phyloP scores from a whole-genome alignment of 2,329 filamentous ascomycete genomes.

The Trichoderma semiorbis region DNA sequence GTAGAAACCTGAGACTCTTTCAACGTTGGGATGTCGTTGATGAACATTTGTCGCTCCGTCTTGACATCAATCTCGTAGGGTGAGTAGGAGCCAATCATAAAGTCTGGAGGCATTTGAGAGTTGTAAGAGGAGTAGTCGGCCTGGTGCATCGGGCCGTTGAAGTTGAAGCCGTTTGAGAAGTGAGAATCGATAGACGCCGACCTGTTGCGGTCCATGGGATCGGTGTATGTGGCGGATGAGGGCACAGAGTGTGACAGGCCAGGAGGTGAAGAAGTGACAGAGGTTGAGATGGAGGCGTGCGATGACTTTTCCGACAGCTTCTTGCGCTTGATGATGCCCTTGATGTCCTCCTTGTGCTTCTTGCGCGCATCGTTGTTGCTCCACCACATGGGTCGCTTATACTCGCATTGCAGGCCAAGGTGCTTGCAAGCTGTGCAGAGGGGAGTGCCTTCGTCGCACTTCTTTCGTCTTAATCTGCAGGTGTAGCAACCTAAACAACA shows the following conservation, averaged over 20 bases:
- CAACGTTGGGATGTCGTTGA: conserved; percentile 83
- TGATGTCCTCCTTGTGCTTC: conserved; percentile 90
- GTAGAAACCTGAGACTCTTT: conserved; percentile 86
- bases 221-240: conserved; percentile 76
- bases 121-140: conserved; percentile 61
- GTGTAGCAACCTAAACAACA: conserved; percentile 59
- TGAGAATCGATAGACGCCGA: conserved; percentile 79
- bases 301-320: conserved; percentile 86
- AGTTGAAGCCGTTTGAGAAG: conserved; percentile 68
- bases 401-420: conserved; percentile 86
- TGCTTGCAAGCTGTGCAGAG: conserved; percentile 64
- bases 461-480: conserved; percentile 64
- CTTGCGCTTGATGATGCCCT: conserved; percentile 95
- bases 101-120: conserved; percentile 59
- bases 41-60: conserved; percentile 89
- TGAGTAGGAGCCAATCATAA: conserved; percentile 57
- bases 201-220: conserved; percentile 67
- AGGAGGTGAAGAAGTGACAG: conserved; percentile 68
- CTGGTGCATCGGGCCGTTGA: conserved; percentile 58
- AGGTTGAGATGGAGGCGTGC: conserved; percentile 48
- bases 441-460: conserved; percentile 64
- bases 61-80: conserved; percentile 95
- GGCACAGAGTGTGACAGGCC: conserved; percentile 77
- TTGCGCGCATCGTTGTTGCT: conserved; percentile 83
- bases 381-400: conserved; percentile 97